Evolutionary conservation across 1,284 basidiomycete species (phyloP), one percentile per base, ranked within the genome.

Genomic region (Flammula alnicola): DNA sequence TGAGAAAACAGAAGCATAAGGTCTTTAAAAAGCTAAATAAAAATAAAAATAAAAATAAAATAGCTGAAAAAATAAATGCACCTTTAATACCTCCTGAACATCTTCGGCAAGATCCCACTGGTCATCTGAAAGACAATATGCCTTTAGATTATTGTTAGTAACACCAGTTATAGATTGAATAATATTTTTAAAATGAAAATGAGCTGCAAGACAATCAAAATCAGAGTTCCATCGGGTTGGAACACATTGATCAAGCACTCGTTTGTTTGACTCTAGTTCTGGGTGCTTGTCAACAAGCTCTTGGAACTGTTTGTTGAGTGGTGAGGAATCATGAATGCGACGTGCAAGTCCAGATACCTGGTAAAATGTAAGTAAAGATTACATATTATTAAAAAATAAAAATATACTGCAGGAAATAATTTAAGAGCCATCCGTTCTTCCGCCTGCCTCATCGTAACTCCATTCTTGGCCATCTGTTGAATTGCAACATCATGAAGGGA

Each of bases 161-260:
- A 39, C 14, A 23, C 29, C 56, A 22, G 49, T 58, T 11, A 60
- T 40, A 16, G 14, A 12, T 30, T 56, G 31, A 31, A 60, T 31
- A 25, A 52, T 32, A 23, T 43, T 16, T 43, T 49, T 52, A 40
- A 61, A 61, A 20, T 59, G 20, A 9, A 61, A 27, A 53, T 61
- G n/a, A n/a, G n/a, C n/a, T n/a, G n/a, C n/a, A n/a, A n/a, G n/a
- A n/a, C n/a, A n/a, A n/a, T n/a, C n/a, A 42, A 56, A 42, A 30
- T 56, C 55, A 25, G 53, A 55, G 25, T 59, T 59, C 58, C 58
- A 59, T 11, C 46, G 22, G 11, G 57, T 56, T 49, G 55, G 52
- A 42, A 59, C 57, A 33, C 27, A 44, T 7, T 25, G 32, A 27
- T 33, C 32, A 25, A 59, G 52, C 12, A 40, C 27, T 10, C 16